Base-by-base conservation (phyloP, 805 yeast species). In the Jamesozyma hellenica region DNA sequence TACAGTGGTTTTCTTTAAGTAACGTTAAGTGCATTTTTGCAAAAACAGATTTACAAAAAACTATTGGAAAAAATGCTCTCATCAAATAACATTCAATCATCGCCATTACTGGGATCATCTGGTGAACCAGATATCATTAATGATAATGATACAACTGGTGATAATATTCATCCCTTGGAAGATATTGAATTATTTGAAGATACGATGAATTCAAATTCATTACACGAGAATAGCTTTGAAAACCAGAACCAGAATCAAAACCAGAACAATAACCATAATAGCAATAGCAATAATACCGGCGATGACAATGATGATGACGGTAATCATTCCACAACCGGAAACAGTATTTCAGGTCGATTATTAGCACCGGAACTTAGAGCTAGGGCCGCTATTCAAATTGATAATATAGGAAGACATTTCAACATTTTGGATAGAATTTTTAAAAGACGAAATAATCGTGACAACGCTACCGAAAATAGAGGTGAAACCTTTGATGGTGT, bases 401-500 rank as follows among this genome's bases (percentile, higher is more conserved):
- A 44, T 16, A 41, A 42, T 11, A 51, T 64, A 14, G 63, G 68
- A 9, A 58, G 58, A 36, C 58, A 60, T 39, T 66, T 66, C 46
- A 67, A 67, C 45, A 53, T 66, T 9, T 42, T 67, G 16, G 72
- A 66, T 46, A 51, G 63, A 34, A 39, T 64, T 1, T 65, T 64
- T 43, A 54, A 52, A 30, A 53, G 46, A 17, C 48, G 41, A 32
- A 39, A 23, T 21, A 44, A 53, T 23, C 43, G 29, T 25, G 23
- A n/a, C n/a, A n/a, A n/a, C n/a, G n/a, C n/a, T n/a, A n/a, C n/a
- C n/a, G n/a, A n/a, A 34, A 18, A 36, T 15, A 25, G 26, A 14
- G 42, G 41, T 4, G 27, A 32, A 16, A 29, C 58, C 4, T 52
- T 52, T 43, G 98, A 92, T 58, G 98, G 97, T 10, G 98, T 92